These are phyloP conservation scores for Fusarium chaquense DNA, from an alignment of 2,329 filamentous ascomycete species.

Conservation along the genomic window DNA sequence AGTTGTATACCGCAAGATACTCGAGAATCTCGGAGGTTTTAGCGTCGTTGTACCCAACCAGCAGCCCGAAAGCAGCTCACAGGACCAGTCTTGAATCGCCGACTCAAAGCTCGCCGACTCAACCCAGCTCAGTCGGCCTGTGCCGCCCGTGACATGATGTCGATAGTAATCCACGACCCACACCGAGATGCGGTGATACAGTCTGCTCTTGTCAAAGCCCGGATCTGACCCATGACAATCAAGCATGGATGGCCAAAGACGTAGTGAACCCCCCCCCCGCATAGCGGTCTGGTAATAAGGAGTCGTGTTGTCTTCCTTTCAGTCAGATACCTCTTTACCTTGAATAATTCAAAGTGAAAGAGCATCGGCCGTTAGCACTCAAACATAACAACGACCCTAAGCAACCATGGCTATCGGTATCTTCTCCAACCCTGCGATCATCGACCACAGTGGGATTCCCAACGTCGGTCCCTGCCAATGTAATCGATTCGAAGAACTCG, in stretches of 20 bases:
- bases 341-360: conserved; percentile 13
- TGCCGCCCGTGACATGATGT: conserved; percentile 35
- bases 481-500: conserved; percentile 75
- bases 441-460: conserved; percentile 36
- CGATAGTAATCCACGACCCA: conserved; percentile 44
- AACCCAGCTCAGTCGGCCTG: conserved; percentile 35
- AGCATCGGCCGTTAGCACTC: conserved; percentile 28
- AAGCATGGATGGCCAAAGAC: conserved; percentile 40
- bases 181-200: conserved; percentile 48
- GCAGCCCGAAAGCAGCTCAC: conserved; percentile 42
- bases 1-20: conserved; percentile 28
- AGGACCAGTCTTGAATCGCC: conserved; percentile 41
- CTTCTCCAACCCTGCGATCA: conserved; percentile 44
- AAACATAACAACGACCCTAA: conserved; percentile 28
- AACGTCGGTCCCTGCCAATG: conserved; percentile 45
- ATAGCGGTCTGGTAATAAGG: conserved; percentile 28
- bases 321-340: conserved; percentile 23
- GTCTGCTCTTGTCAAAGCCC: conserved; percentile 42
- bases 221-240: conserved; percentile 46
- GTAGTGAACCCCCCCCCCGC: conserved; percentile 42
- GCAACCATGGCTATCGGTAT: conserved; percentile 54
- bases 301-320: conserved; percentile 44
- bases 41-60: conserved; percentile 49
- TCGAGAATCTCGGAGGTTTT: conserved; percentile 35
- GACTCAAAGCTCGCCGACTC: conserved; percentile 15